Percentiles rank a stretch among this genome's conserved stretches.
Conservation (phyloP, 169 alveolate species). For the Besnoitia besnoiti region DNA sequence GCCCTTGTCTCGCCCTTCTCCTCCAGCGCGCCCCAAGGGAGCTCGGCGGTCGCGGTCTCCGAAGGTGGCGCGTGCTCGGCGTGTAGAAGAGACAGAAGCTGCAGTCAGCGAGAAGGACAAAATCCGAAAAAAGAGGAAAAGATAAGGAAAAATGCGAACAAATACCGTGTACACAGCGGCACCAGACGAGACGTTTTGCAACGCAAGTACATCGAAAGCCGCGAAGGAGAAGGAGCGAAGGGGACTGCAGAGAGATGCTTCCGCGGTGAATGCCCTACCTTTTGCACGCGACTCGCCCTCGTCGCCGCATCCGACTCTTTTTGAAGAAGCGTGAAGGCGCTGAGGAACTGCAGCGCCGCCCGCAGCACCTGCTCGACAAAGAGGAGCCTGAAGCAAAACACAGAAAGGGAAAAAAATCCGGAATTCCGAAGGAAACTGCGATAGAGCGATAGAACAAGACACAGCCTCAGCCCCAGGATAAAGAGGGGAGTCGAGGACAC, state of each 20-base stretch:
- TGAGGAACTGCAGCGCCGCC: background rate
- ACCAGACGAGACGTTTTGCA: background rate
- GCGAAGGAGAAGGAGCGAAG: too few species aligned
- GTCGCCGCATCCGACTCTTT: background rate
- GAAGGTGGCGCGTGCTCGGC: too few species aligned
- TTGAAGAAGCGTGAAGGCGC: background rate
- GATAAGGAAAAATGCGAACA: background rate
- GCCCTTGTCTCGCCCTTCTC: background rate
- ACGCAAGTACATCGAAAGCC: too few species aligned
- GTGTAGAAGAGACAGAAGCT: background rate
- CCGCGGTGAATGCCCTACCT: background rate
- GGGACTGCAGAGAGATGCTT: too few species aligned
- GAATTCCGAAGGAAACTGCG: background rate
- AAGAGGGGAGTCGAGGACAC: background rate
- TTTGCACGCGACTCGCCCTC: background rate
- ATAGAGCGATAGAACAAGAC: too few species aligned
- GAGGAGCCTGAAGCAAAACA: background rate
- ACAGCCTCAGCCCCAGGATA: too few species aligned
- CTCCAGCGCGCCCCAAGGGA: too few species aligned
- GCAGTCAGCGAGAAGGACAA: background rate
- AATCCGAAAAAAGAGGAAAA: background rate
- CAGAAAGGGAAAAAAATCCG: background rate
- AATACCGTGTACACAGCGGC: background rate
- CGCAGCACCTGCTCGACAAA: background rate
- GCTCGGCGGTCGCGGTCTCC: too few species aligned